A percentile compares a stretch with the other conserved stretches of the same genome.
phyloP scores from a whole-genome alignment of 306 rosid genomes.

The Quercus variabilis region DNA sequence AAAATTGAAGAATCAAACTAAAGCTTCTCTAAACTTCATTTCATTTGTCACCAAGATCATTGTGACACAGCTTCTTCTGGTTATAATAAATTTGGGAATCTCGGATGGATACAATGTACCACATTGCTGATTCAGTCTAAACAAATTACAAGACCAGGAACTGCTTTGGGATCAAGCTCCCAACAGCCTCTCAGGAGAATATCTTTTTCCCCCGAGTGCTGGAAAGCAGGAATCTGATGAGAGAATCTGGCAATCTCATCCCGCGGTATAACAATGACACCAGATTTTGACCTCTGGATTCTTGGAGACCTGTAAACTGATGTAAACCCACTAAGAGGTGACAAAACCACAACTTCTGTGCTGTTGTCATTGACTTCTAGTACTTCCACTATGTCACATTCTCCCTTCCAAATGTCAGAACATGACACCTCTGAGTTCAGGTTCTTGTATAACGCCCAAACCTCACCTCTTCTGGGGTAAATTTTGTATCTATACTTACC shows the following conservation, averaged over 20 bases:
- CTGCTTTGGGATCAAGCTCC: conserved; percentile 59
- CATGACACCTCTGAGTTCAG: conserved; percentile 23
- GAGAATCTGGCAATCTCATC: conserved; percentile 46
- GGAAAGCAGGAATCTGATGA: conserved; percentile 58
- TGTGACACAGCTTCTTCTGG: not conserved
- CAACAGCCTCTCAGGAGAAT: conserved; percentile 49
- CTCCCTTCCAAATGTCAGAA: conserved; percentile 25
- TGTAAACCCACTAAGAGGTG: conserved; percentile 15
- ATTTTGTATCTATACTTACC: conserved; percentile 34
- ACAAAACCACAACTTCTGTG: conserved; percentile 36
- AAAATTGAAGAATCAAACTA: not conserved
- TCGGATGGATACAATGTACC: not conserved
- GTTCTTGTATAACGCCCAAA: conserved; percentile 60
- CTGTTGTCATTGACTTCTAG: conserved; percentile 33
- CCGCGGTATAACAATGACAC: conserved; percentile 30
- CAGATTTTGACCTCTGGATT: conserved; percentile 49
- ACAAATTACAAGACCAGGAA: conserved; percentile 28
- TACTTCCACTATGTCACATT: conserved; percentile 60
- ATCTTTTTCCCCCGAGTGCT: conserved; percentile 35
- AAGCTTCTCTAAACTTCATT: not conserved
- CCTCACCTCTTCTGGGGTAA: conserved; percentile 60
- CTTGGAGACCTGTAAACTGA: conserved; percentile 51
- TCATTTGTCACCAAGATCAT: not conserved
- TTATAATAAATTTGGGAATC: conserved; percentile 5
- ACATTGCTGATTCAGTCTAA: conserved; percentile 22